phyloP scores from a whole-genome alignment of 768 basidiomycete species.

The Lactarius sp. region DNA sequence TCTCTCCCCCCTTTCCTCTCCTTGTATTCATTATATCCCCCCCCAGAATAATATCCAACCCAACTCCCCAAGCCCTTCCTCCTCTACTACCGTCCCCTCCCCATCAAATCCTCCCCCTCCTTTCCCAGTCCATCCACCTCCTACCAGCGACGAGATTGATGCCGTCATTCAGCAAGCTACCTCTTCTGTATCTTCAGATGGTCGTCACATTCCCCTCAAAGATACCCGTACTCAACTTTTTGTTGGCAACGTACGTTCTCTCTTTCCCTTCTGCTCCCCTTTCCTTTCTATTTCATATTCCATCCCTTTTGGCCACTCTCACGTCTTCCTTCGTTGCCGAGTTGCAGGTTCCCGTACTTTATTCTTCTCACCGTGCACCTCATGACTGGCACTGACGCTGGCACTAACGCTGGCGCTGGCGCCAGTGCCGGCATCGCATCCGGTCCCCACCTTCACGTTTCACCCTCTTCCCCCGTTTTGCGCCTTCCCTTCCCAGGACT shows the following conservation, averaged over 20 bases:
- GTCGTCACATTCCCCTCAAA: conserved; percentile 45
- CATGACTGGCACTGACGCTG: neutral
- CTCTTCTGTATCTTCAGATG: conserved; percentile 50
- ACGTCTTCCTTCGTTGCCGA: neutral
- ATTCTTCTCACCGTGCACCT: neutral
- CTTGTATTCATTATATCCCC: conserved; percentile 1
- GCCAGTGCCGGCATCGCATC: neutral
- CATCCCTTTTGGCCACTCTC: neutral
- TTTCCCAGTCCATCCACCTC: conserved; percentile 24
- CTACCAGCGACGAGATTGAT: conserved; percentile 86
- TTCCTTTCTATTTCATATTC: neutral
- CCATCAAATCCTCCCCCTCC: conserved; percentile 11
- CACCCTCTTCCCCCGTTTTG: neutral
- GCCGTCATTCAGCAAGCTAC: conserved; percentile 91
- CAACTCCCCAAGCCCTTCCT: conserved; percentile 14
- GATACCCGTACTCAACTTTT: conserved; percentile 96
- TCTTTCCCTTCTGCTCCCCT: conserved; percentile 9
- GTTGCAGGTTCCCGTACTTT: neutral
- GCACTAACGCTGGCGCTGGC: neutral
- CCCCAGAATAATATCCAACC: conserved; percentile 7
- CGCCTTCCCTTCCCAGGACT: neutral
- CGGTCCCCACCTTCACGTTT: conserved; percentile 6
- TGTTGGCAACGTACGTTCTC: conserved; percentile 79
- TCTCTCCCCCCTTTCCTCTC: neutral
- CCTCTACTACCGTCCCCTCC: conserved; percentile 1